These are phyloP conservation scores for Ceratorhiza oryzae-sativae DNA, from an alignment of 1,284 basidiomycete species.

Conservation along the genomic window DNA sequence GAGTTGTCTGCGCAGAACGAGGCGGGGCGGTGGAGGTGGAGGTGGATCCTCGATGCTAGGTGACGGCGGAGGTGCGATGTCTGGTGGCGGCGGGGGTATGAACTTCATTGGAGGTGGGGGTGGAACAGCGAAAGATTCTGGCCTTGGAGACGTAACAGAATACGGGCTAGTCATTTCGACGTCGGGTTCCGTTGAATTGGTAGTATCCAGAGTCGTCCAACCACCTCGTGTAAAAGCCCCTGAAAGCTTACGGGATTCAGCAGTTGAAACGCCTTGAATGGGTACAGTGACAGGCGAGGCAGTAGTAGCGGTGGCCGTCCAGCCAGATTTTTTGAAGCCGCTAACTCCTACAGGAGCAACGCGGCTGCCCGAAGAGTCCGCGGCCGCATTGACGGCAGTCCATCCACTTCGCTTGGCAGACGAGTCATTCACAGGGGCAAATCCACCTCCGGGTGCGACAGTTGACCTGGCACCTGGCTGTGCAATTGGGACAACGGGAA, in stretches of 20 bases:
- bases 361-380: slow-evolving; percentile 14
- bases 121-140: slow-evolving; percentile 20
- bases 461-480: slow-evolving; percentile 45
- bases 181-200: slow-evolving; percentile 44
- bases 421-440: slow-evolving; percentile 33
- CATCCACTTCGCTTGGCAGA: slow-evolving; percentile 23
- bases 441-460: slow-evolving; percentile 46
- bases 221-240: slow-evolving; percentile 53
- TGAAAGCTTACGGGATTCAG: background rate
- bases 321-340: slow-evolving; percentile 64
- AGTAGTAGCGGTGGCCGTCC: slow-evolving; percentile 56
- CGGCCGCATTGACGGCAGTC: slow-evolving; percentile 39
- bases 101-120: slow-evolving; percentile 37
- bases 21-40: slow-evolving; percentile 41
- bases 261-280: background rate
- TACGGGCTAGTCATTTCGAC: slow-evolving; percentile 29
- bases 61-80: slow-evolving; percentile 46
- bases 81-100: slow-evolving; percentile 44
- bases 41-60: slow-evolving; percentile 41
- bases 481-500: slow-evolving; percentile 45
- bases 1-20: background rate
- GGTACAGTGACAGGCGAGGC: slow-evolving; percentile 43
- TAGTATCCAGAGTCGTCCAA: slow-evolving; percentile 66
- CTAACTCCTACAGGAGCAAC: slow-evolving; percentile 43
- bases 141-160: slow-evolving; percentile 29